Conservation (phyloP, 106 monocot genomes). For the Dendrobium officinale region DNA sequence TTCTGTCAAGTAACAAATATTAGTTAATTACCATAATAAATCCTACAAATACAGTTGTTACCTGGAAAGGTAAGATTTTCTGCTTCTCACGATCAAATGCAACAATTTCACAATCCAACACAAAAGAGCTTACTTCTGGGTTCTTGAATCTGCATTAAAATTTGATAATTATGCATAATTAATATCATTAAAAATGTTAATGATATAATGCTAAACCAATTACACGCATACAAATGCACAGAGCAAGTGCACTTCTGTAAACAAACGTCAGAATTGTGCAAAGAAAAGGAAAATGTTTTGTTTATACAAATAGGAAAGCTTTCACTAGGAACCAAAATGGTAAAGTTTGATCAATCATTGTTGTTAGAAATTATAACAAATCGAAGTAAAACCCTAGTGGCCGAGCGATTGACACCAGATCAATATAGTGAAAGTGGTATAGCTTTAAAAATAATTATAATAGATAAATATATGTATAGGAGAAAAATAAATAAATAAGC, state of each 20-base stretch:
- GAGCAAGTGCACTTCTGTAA: not conserved
- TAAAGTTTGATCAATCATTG: not conserved
- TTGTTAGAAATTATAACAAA: not conserved
- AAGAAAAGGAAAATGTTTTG: not conserved
- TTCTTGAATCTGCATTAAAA: constrained; percentile 72
- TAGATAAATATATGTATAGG: not conserved
- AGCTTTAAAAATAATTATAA: not conserved
- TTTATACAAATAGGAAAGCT: not conserved
- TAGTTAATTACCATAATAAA: not conserved
- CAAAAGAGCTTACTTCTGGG: constrained; percentile 68
- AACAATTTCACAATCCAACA: constrained; percentile 98
- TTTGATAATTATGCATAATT: constrained; percentile 4
- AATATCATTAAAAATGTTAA: not conserved
- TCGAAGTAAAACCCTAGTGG: not conserved
- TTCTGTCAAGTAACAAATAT: not conserved
- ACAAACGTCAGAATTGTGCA: not conserved
- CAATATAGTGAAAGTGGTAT: not conserved
- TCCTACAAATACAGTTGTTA: constrained; percentile 9
- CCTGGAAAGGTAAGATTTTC: constrained; percentile 95
- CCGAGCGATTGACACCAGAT: not conserved
- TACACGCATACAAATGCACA: not conserved
- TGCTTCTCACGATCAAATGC: constrained; percentile 86
- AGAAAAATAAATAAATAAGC: not conserved
- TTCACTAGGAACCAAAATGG: not conserved
- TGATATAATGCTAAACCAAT: not conserved